Evolutionary conservation across 1,139 yeast genomes (phyloP), one percentile per base, ranked within the genome.

Genomic region (Blastobotrys petasosporus): DNA sequence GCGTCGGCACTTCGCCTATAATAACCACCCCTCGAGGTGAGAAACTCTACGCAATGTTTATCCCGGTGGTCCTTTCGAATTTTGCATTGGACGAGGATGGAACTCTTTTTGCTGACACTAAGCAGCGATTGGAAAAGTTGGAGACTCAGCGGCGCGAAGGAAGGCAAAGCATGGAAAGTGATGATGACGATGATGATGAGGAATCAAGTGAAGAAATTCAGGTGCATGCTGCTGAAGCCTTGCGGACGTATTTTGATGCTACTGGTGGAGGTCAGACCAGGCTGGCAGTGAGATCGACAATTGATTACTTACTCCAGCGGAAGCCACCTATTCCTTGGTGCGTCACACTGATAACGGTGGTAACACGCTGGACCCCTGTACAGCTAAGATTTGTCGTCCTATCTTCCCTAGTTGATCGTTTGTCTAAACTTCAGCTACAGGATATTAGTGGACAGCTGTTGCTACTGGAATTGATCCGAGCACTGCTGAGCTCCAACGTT

Each of bases 361-460:
- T 86, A 49, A 79, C 63, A 9, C 76, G 79, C 39, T 87, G 92
- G 79, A 77, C 87, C 6, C 97, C 95, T 0, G 95, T 92, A 13
- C 97, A 88, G 60, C 69, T 87, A 51, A 71, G 98, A 53, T 90
- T 86, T 62, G 69, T 83, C 36, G 76, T 85, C 4, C 70, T 85
- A 44, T 63, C 72, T 10, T 60, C 74, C 1, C 58, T 76, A 34
- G 69, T 75, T 3, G 62, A 61, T 30, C 51, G 52, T n/a, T 55
- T 67, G 41, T 51, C 52, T 10, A 41, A 51, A 9, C 47, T 61
- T n/a, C 62, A 64, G 3, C 50, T 63, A 11, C 59, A 64, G 10
- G 57, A 60, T 28, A 60, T 65, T 39, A 60, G 60, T 16, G 55
- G 67, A n/a, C 80, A 82, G 56, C 64, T 71, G 7, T 71, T 71